Conservation (phyloP, 768 basidiomycete genomes). For the Rhodosporidiobolus odoratus region DNA sequence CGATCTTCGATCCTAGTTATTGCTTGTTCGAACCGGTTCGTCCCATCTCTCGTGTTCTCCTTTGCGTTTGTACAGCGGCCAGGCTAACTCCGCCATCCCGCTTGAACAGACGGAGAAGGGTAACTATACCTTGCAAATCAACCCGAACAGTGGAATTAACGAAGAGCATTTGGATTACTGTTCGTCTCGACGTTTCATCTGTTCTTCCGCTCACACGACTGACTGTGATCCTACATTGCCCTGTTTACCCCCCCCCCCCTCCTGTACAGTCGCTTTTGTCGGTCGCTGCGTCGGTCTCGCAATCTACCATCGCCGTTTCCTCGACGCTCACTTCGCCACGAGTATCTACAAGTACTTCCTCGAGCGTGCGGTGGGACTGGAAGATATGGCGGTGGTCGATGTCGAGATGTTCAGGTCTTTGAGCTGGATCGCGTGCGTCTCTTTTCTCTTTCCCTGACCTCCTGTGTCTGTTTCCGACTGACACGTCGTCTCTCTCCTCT, state of each 20-base stretch:
- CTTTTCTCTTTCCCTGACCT: not conserved
- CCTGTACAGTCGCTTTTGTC: slow-evolving; percentile 68
- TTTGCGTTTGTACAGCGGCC: not conserved
- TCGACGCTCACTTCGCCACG: slow-evolving; percentile 98
- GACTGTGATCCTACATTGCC: too few species aligned
- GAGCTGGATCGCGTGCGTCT: slow-evolving; percentile 94
- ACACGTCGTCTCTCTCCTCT: slow-evolving; percentile 8
- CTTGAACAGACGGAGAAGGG: slow-evolving; percentile 73
- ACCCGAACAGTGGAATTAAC: slow-evolving; percentile 77
- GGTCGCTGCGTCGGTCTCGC: slow-evolving; percentile 90
- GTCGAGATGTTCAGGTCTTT: slow-evolving; percentile 88
- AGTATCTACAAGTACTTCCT: slow-evolving; percentile 99
- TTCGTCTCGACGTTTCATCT: not conserved
- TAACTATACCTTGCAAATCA: slow-evolving; percentile 99
- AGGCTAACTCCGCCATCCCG: not conserved
- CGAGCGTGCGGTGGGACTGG: slow-evolving; percentile 90
- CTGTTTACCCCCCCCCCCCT: too few species aligned
- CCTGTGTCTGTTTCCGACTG: not conserved
- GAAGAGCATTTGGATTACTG: slow-evolving; percentile 97
- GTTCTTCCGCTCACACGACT: not conserved
- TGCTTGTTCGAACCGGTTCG: slow-evolving; percentile 33
- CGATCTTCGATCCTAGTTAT: slow-evolving; percentile 66
- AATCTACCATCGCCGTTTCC: slow-evolving; percentile 97
- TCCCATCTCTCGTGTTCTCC: too few species aligned
- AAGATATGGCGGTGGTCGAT: slow-evolving; percentile 94